Conservation (phyloP, 306 rosid genomes). For the Vigna reflexopilosa region DNA sequence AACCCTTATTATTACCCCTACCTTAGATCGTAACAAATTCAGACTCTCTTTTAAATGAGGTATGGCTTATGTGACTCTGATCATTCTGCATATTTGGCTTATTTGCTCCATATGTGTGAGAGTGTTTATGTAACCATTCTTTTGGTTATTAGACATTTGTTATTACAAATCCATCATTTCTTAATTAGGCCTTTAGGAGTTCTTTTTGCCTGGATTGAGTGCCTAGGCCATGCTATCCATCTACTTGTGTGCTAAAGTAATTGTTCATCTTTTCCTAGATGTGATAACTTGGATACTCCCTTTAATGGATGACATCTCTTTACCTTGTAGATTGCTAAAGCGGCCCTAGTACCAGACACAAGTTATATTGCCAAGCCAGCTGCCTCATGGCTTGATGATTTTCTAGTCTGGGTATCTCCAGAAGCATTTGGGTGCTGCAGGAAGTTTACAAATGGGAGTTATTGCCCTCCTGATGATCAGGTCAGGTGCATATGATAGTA, state of each 20-base stretch:
- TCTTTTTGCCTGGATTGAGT: slow-evolving; percentile 29
- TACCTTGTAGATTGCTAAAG: slow-evolving; percentile 76
- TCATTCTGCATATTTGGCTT: not conserved
- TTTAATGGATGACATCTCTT: slow-evolving; percentile 32
- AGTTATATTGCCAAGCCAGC: slow-evolving; percentile 98
- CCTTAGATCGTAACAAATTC: no score
- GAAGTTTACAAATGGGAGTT: slow-evolving; percentile 85
- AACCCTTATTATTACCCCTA: no score
- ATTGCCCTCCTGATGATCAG: slow-evolving; percentile 98
- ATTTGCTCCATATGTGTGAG: not conserved
- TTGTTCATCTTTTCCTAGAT: slow-evolving; percentile 32
- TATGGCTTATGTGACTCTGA: slow-evolving; percentile 44
- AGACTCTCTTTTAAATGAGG: slow-evolving; percentile 92
- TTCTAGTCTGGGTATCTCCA: slow-evolving; percentile 98
- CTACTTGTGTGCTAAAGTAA: slow-evolving; percentile 32
- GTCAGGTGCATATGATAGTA: slow-evolving; percentile 50
- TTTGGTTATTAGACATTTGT: slow-evolving; percentile 37
- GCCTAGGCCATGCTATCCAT: slow-evolving; percentile 22
- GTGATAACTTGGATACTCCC: slow-evolving; percentile 22
- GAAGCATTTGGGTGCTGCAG: slow-evolving; percentile 99
- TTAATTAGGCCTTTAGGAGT: slow-evolving; percentile 15
- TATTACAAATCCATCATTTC: slow-evolving; percentile 28
- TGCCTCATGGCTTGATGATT: slow-evolving; percentile 99
- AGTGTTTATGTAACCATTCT: slow-evolving; percentile 17
- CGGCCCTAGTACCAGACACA: slow-evolving; percentile 76